phyloP scores from a whole-genome alignment of 352 stramenopile species.

The Phytopythium aichiense region DNA sequence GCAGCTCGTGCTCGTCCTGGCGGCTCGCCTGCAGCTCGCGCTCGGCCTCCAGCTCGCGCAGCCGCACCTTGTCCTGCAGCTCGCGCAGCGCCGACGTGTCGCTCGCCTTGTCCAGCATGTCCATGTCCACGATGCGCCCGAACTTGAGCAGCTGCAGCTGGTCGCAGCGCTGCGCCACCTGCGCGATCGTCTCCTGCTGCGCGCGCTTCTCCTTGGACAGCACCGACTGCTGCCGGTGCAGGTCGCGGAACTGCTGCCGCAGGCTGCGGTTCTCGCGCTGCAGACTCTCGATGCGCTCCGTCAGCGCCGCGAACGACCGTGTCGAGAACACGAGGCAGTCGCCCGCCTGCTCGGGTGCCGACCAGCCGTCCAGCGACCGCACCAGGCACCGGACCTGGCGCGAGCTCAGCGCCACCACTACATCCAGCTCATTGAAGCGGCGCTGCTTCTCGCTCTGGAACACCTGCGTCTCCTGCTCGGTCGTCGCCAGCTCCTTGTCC shows the following conservation, averaged over 20 bases:
- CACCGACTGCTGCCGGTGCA: slow-evolving; percentile 85
- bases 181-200: slow-evolving; percentile 63
- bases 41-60: slow-evolving; percentile 74
- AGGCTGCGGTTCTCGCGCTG: slow-evolving; percentile 81
- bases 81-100: slow-evolving; percentile 67
- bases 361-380: slow-evolving; percentile 24
- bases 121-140: slow-evolving; percentile 77
- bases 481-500: slow-evolving; percentile 89
- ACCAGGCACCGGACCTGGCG: slow-evolving; percentile 70
- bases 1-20: slow-evolving; percentile 54
- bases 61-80: slow-evolving; percentile 62
- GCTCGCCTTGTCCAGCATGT: slow-evolving; percentile 85
- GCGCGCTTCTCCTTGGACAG: slow-evolving; percentile 77
- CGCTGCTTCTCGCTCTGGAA: slow-evolving; percentile 94
- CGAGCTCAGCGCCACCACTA: slow-evolving; percentile 74
- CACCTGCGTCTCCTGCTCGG: slow-evolving; percentile 84
- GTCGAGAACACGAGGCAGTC: slow-evolving; percentile 74
- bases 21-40: slow-evolving; percentile 36
- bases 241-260: slow-evolving; percentile 84
- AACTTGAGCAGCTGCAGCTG: slow-evolving; percentile 85
- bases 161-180: slow-evolving; percentile 60
- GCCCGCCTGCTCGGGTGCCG: slow-evolving; percentile 42
- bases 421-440: slow-evolving; percentile 86
- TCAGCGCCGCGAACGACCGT: slow-evolving; percentile 50
- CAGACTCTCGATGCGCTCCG: slow-evolving; percentile 74